Percentiles rank a stretch among this genome's conserved stretches.
Evolutionary conservation across 2,329 filamentous ascomycete genomes (phyloP).

Genomic region (Cryphonectria japonica): DNA sequence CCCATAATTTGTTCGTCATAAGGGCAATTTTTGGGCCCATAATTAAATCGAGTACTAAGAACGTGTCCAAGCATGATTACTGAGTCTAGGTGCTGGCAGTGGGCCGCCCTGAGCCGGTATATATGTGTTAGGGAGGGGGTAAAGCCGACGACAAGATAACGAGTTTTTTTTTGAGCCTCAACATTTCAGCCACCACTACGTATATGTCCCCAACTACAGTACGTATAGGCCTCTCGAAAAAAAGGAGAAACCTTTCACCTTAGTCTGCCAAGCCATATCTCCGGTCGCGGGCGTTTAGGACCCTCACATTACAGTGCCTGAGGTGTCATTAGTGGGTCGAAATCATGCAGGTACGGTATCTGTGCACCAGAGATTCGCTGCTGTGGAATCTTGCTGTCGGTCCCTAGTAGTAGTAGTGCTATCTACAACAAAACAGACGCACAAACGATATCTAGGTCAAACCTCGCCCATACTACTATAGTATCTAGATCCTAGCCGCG

Average conservation of each 20-base stretch:
- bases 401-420: neutral
- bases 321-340: conserved; percentile 19
- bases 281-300: conserved; percentile 12
- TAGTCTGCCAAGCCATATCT: conserved; percentile 3
- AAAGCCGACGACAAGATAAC: neutral
- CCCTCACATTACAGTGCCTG: neutral
- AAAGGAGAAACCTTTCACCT: conserved; percentile 7
- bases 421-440: conserved; percentile 1
- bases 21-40: neutral
- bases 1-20: neutral
- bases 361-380: neutral
- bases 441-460: neutral
- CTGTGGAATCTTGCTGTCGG: conserved; percentile 4
- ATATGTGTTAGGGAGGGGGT: neutral
- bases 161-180: neutral
- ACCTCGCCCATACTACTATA: neutral
- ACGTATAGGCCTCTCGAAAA: neutral
- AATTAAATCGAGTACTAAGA: neutral
- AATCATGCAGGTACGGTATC: neutral
- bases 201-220: neutral
- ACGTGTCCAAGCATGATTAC: neutral
- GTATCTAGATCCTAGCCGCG: neutral
- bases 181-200: neutral
- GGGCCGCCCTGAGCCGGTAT: neutral
- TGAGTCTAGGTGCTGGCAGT: neutral